Percentiles rank a stretch among this genome's conserved stretches.
These are phyloP conservation scores for Tylopilus sp. DNA, from an alignment of 768 basidiomycete genomes.

Conservation along the genomic window DNA sequence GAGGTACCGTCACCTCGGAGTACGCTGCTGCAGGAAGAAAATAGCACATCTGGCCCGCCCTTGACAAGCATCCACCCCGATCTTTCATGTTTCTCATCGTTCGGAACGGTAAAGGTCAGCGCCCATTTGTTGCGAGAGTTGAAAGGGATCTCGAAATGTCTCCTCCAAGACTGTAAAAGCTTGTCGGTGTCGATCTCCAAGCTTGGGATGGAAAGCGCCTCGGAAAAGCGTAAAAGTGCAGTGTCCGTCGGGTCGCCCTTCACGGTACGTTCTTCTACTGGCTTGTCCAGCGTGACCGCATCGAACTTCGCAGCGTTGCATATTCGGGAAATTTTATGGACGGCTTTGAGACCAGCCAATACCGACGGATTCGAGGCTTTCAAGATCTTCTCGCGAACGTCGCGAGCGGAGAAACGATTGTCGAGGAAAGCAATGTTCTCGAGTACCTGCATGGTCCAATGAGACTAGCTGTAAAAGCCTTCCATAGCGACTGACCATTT, in stretches of 20 bases:
- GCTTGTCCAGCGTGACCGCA: slow-evolving; percentile 18
- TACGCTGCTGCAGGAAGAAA: slow-evolving; percentile 36
- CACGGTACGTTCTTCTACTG: slow-evolving; percentile 32
- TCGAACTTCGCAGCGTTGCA: slow-evolving; percentile 58
- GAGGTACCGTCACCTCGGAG: slow-evolving; percentile 31
- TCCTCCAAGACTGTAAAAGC: slow-evolving; percentile 20
- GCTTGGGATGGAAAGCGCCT: slow-evolving; percentile 24
- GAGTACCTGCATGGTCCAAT: slow-evolving; percentile 30
- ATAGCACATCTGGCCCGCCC: slow-evolving; percentile 56
- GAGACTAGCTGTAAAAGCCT: background rate
- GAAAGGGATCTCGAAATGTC: slow-evolving; percentile 38
- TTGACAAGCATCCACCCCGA: slow-evolving; percentile 46
- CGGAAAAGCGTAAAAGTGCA: slow-evolving; percentile 49
- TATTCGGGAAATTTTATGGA: slow-evolving; percentile 43
- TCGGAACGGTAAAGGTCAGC: slow-evolving; percentile 36
- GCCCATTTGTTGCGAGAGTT: slow-evolving; percentile 58
- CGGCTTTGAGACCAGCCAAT: slow-evolving; percentile 16
- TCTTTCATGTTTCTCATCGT: slow-evolving; percentile 3
- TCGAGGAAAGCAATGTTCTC: slow-evolving; percentile 39
- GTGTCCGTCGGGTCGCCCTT: slow-evolving; percentile 52
- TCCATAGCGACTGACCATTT: slow-evolving; percentile 34
- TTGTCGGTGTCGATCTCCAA: slow-evolving; percentile 17
- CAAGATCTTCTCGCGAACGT: slow-evolving; percentile 8
- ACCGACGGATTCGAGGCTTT: slow-evolving; percentile 4
- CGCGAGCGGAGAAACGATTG: slow-evolving; percentile 12